Percentiles rank a stretch among this genome's conserved stretches.
Evolutionary conservation across 225 moss, liverwort and hornwort species (phyloP).

Genomic region (Pseudoscleropodium purum): DNA sequence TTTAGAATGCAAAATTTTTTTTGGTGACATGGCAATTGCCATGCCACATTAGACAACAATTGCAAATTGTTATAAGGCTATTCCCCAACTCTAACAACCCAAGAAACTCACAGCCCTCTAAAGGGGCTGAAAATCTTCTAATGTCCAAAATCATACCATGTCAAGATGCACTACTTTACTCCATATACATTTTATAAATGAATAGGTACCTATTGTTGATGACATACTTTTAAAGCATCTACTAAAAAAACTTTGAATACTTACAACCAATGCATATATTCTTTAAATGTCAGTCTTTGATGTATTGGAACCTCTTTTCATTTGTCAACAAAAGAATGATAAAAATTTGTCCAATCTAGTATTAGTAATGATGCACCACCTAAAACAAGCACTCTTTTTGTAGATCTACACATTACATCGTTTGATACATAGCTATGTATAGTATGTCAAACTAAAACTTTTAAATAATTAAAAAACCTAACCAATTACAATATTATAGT

Average conservation of each 20-base stretch:
- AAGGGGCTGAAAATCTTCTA: no score
- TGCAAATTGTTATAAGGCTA: no score
- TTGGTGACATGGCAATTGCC: no score
- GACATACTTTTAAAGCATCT: not conserved
- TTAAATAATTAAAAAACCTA: not conserved
- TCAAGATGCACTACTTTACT: not conserved
- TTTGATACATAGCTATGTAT: not conserved
- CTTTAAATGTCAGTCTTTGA: not conserved
- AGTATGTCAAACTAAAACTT: not conserved
- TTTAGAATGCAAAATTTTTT: no score
- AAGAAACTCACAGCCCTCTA: no score
- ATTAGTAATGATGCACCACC: fast-evolving
- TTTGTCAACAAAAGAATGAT: not conserved
- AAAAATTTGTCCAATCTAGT: not conserved
- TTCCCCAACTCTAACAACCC: no score
- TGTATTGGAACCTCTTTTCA: not conserved
- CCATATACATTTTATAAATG: fast-evolving
- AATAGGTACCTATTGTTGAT: not conserved
- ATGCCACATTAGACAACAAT: no score
- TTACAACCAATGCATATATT: not conserved
- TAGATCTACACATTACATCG: not conserved
- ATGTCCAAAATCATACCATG: not conserved
- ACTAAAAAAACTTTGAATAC: not conserved
- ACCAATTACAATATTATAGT: not conserved
- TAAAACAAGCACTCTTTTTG: fast-evolving